phyloP scores from a whole-genome alignment of 164 flowering plant species.

The Berberis thunbergii region DNA sequence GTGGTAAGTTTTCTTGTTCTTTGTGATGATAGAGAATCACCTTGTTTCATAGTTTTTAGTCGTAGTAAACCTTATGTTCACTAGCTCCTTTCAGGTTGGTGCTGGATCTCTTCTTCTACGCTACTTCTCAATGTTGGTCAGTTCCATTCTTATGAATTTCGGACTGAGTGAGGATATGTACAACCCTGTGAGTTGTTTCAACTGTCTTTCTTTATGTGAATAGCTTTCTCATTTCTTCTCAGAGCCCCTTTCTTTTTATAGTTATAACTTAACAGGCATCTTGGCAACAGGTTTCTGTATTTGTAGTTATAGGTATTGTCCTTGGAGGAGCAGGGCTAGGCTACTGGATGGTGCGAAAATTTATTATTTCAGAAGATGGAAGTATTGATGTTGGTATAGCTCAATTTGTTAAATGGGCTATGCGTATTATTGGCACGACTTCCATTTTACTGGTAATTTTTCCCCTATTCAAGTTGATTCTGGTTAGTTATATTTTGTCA shows the following conservation, averaged over 20 bases:
- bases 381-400: constrained; percentile 72
- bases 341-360: constrained; percentile 76
- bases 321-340: constrained; percentile 89
- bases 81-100: constrained; percentile 47
- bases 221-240: too few species aligned
- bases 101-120: constrained; percentile 63
- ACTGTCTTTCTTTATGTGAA: neutral
- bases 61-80: too few species aligned
- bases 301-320: constrained; percentile 42
- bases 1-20: constrained; percentile 41
- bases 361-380: constrained; percentile 79
- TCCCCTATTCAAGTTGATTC: neutral
- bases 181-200: constrained; percentile 53
- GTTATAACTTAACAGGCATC: too few species aligned
- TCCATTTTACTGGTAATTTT: constrained; percentile 50
- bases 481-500: too few species aligned
- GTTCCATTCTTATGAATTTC: constrained; percentile 59
- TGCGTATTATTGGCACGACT: constrained; percentile 59
- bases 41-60: too few species aligned
- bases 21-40: too few species aligned
- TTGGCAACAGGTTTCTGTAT: constrained; percentile 49
- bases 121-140: constrained; percentile 61
- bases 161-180: constrained; percentile 86
- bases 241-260: too few species aligned
- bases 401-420: constrained; percentile 87